Evolutionary conservation across 768 basidiomycete genomes (phyloP).

Genomic region (Mycena polygramma): DNA sequence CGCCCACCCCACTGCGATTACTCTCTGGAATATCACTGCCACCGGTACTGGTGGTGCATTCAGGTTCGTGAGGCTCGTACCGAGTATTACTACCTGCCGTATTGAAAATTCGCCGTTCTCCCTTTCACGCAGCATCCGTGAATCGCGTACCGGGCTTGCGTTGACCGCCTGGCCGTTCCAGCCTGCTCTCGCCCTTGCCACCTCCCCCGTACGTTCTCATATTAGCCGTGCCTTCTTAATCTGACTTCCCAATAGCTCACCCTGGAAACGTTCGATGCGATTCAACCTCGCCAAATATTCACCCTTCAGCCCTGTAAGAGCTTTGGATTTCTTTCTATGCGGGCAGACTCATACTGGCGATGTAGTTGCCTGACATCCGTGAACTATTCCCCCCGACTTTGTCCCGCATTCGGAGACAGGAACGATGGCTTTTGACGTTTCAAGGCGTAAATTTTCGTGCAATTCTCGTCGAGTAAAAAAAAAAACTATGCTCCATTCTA

Average conservation of each 20-base stretch:
- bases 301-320: constrained; percentile 2
- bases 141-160: background rate
- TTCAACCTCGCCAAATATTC: constrained; percentile 5
- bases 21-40: background rate
- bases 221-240: no score
- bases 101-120: no score
- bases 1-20: background rate
- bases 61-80: background rate
- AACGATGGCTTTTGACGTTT: no score
- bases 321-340: background rate
- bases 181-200: constrained; percentile 1
- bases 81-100: background rate
- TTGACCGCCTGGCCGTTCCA: constrained; percentile 1
- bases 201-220: background rate
- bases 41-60: background rate
- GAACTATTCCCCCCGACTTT: no score
- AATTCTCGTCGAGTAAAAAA: no score
- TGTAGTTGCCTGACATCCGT: no score
- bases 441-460: no score
- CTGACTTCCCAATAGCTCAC: background rate
- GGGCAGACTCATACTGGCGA: no score
- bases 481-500: no score
- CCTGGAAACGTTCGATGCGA: constrained; percentile 1
- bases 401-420: no score
- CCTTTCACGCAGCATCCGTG: background rate